Conservation (phyloP, 495 filamentous ascomycete genomes). For the Penicillium desertorum region DNA sequence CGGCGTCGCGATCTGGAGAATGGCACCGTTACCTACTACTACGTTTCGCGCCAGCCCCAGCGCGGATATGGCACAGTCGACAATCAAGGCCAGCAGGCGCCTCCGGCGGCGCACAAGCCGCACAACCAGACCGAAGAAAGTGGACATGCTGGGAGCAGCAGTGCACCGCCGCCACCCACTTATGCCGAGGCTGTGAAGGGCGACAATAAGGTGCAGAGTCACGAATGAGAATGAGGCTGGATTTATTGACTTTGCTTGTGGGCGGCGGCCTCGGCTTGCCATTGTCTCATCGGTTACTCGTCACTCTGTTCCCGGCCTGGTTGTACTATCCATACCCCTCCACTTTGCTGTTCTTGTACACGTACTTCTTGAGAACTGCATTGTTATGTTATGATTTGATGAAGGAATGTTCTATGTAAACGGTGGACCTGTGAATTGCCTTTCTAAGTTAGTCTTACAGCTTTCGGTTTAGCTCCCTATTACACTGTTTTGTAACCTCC, state of each 20-base stretch:
- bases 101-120: constrained; percentile 17
- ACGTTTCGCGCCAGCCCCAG: constrained; percentile 56
- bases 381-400: constrained; percentile 17
- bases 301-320: background rate
- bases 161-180: constrained; percentile 61
- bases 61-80: constrained; percentile 42
- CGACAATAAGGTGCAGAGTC: constrained; percentile 82
- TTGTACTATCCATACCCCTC: constrained; percentile 4
- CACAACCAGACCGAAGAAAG: constrained; percentile 27
- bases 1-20: constrained; percentile 44
- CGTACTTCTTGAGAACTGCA: constrained; percentile 1
- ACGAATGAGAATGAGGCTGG: constrained; percentile 47
- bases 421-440: no score
- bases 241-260: background rate
- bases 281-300: background rate
- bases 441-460: no score
- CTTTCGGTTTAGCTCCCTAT: no score
- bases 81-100: constrained; percentile 27
- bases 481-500: no score
- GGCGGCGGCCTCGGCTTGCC: background rate
- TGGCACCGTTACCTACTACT: constrained; percentile 66
- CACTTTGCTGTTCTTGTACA: background rate
- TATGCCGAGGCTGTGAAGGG: constrained; percentile 85
- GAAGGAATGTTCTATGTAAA: constrained; percentile 18
- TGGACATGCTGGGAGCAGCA: constrained; percentile 26